Percentiles rank a stretch among this genome's conserved stretches.
phyloP scores from a whole-genome alignment of 148 eudicot species.

The Diospyros lotus region DNA sequence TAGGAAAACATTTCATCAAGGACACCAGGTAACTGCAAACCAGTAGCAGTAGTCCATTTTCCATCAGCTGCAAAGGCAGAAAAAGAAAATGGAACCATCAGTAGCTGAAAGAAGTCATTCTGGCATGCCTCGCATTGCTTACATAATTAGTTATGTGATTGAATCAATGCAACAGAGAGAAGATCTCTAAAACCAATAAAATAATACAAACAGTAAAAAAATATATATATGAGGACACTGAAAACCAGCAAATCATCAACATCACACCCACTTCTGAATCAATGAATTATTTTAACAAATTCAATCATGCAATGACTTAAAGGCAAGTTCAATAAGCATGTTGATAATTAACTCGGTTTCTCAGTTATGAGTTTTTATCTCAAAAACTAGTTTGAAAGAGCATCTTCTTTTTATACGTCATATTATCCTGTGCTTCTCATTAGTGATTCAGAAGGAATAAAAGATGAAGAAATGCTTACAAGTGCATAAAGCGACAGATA shows the following conservation, averaged over 20 bases:
- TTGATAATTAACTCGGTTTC: not conserved
- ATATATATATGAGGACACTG: not conserved
- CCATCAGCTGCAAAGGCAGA: constrained; percentile 45
- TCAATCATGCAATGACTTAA: not conserved
- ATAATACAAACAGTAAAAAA: not conserved
- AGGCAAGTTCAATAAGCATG: not conserved
- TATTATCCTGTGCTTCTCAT: not conserved
- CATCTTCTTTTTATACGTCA: not conserved
- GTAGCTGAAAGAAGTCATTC: not conserved
- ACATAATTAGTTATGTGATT: not conserved
- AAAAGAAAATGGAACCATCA: not conserved
- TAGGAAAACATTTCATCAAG: constrained; percentile 84
- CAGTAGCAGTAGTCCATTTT: constrained; percentile 48
- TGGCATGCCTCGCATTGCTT: not conserved
- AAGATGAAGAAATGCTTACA: constrained; percentile 42
- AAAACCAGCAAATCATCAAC: not conserved
- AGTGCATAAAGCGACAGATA: constrained; percentile 63
- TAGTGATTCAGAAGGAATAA: not conserved
- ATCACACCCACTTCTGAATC: not conserved
- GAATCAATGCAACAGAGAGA: not conserved
- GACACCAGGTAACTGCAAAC: constrained; percentile 90
- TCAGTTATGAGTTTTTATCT: not conserved
- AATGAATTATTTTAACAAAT: not conserved
- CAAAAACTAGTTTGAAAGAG: not conserved
- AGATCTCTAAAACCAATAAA: not conserved